Conservation (phyloP, 2,329 filamentous ascomycete species). For the Apiospora sp. region DNA sequence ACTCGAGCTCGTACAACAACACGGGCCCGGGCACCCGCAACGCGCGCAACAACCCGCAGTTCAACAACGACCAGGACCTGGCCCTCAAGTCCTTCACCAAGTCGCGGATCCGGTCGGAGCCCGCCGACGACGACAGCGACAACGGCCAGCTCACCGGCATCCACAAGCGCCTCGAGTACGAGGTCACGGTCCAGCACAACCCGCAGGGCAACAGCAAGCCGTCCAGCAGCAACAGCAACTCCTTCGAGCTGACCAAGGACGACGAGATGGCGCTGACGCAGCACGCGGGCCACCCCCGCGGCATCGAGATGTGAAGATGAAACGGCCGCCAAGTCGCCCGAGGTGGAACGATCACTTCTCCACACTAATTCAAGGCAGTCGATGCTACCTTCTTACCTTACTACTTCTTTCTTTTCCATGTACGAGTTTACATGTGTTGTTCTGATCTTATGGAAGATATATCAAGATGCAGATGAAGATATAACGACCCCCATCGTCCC, state of each 20-base stretch:
- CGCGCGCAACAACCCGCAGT: slow-evolving; percentile 1
- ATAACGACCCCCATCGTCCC: too few species aligned
- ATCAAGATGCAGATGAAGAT: too few species aligned
- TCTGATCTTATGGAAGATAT: background rate
- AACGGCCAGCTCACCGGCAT: slow-evolving; percentile 33
- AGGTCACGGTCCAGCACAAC: slow-evolving; percentile 26
- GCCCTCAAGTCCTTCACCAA: slow-evolving; percentile 43
- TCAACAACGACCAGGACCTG: slow-evolving; percentile 20
- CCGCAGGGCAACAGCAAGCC: slow-evolving; percentile 2
- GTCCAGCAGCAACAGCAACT: slow-evolving; percentile 20
- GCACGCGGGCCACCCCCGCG: slow-evolving; percentile 8
- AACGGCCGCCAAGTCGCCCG: too few species aligned
- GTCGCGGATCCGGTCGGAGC: slow-evolving; percentile 56
- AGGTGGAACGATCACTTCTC: too few species aligned
- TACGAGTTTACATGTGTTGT: background rate
- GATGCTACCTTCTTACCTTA: background rate
- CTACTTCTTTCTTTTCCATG: background rate
- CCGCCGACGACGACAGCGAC: slow-evolving; percentile 46
- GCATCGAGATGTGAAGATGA: background rate
- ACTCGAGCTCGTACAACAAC: slow-evolving; percentile 20
- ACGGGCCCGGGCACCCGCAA: background rate
- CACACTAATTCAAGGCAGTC: background rate
- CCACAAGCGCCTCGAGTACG: slow-evolving; percentile 26
- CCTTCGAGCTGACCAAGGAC: slow-evolving; percentile 54
- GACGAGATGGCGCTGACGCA: slow-evolving; percentile 44